Conservation (phyloP, 352 stramenopile species). For the Globisporangium apiculatum region DNA sequence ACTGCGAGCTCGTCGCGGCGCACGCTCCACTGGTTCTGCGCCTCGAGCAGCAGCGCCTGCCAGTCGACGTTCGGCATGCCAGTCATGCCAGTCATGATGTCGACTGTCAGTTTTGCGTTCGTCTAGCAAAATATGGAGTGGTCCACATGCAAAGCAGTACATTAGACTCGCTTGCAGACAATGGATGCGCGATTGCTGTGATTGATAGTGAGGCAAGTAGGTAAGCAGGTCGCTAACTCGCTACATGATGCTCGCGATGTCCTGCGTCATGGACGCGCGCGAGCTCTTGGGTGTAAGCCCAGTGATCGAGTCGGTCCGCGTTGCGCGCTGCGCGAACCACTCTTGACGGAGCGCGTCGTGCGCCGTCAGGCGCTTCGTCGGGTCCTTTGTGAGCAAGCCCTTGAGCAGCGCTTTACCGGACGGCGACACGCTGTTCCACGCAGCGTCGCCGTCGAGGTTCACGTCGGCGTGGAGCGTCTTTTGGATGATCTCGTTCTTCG, state of each 20-base stretch:
- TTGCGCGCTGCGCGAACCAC: slow-evolving; percentile 51
- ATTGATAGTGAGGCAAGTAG: too few species aligned
- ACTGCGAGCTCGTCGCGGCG: slow-evolving; percentile 7
- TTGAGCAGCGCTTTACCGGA: slow-evolving; percentile 63
- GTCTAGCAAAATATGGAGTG: too few species aligned
- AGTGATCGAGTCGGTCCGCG: slow-evolving; percentile 12
- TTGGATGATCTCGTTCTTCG: slow-evolving; percentile 90
- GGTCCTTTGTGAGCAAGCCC: slow-evolving; percentile 81
- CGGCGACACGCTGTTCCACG: slow-evolving; percentile 50
- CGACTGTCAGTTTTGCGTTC: too few species aligned
- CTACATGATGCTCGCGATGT: neutral
- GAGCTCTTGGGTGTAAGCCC: slow-evolving; percentile 12
- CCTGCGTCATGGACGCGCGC: slow-evolving; percentile 18
- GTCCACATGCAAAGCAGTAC: too few species aligned
- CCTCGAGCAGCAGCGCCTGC: slow-evolving; percentile 9
- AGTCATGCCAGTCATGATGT: neutral
- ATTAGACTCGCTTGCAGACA: too few species aligned
- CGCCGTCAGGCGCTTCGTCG: slow-evolving; percentile 67
- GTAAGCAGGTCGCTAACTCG: too few species aligned
- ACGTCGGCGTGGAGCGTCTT: slow-evolving; percentile 85
- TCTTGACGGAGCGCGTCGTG: slow-evolving; percentile 70
- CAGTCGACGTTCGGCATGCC: slow-evolving; percentile 8
- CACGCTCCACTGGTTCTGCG: slow-evolving; percentile 9
- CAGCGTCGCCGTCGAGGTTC: slow-evolving; percentile 61
- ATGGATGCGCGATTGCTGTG: too few species aligned